Base-by-base conservation (phyloP, 441 rosid species). In the Populus hybrid region DNA sequence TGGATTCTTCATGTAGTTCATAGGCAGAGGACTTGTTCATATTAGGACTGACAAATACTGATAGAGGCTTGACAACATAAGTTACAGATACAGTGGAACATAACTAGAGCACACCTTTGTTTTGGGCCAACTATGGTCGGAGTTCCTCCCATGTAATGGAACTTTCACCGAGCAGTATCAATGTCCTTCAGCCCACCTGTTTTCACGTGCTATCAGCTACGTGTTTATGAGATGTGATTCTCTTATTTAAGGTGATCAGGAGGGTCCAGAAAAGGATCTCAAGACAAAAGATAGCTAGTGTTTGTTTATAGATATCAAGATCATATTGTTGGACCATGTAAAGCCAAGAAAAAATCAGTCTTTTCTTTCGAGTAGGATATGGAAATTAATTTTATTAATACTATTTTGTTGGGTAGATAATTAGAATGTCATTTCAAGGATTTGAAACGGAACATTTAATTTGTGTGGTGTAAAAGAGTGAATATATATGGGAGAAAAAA, bases 151-250 rank as follows among this genome's bases (percentile, higher is more conserved):
- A 61, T 61, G 82, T 71, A 59, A 76, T 9, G 74, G 35, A 71
- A 45, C 70, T 82, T 73, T 84, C 78, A 65, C 63, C 9, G 10
- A 36, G 64, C 16, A 68, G 18, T 59, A 69, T 75, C 70, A 23
- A 29, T 74, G 81, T 21, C 81, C 70, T 73, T 26, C 76, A 11
- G 18, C 66, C 75, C 85, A 82, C 70, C 80, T 76, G 78, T 40
- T 23, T 69, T 78, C 85, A 78, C 75, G 73, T 82, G 83, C 67
- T 64, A 38, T 53, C 78, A 29, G 61, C 81, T 68, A 33, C 31
- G 65, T 68, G 78, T 74, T 68, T 65, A 16, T 68, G 75, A 61
- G 66, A 66, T 42, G 77, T 66, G 67, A 68, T 76, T 76, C 38
- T 71, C 74, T 33, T 20, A 11, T 70, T 45, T 45, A 45, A 45